Evolutionary conservation across 179 eudicot species (phyloP), one percentile per base, ranked within the genome.

Genomic region (Amaranthus tricolor): DNA sequence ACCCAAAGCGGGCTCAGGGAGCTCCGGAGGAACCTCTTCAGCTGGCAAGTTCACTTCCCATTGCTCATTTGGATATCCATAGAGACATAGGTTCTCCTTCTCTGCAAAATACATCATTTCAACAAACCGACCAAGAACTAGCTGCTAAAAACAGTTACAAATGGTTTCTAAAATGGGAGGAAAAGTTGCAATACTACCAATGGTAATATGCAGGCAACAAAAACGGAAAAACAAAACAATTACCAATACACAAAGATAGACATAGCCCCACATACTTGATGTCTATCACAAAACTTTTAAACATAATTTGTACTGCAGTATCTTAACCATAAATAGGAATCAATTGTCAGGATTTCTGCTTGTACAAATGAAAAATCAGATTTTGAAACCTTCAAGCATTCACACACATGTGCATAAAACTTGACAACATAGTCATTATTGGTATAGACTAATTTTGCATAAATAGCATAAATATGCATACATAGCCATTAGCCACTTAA

Each of bases 1-100:
- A 43, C 91, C 89, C 76, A 86, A 65, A 73, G 89, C 87, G 65
- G 92, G 89, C 78, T 86, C 89, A 24, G 92, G 92, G 45, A 86
- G 84, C 82, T 88, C 89, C 9, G 92, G 88, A 55, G 92, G 92
- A 61, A 86, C 89, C 84, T 84, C 87, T 54, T 86, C 91, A 64
- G 85, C 86, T 17, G 91, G 91, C 62, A 86, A 78, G 71, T 81
- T 86, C 72, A 88, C 89, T 70, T 88, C 89, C 92, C 92, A 88
- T 52, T 80, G 84, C 77, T 82, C 89, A 75, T 74, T 82, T 14
- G 92, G 89, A 73, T 59, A 80, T 59, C 92, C 92, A 82, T 84
- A 86, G 10, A 86, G 82, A 68, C 92, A 88, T 17, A 88, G 87
- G 59, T 86, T 86, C 69, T 88, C 88, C 74, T 84, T 83, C 62